Base-by-base conservation (phyloP, 257 asterid genomes). In the Eustoma russellianum region DNA sequence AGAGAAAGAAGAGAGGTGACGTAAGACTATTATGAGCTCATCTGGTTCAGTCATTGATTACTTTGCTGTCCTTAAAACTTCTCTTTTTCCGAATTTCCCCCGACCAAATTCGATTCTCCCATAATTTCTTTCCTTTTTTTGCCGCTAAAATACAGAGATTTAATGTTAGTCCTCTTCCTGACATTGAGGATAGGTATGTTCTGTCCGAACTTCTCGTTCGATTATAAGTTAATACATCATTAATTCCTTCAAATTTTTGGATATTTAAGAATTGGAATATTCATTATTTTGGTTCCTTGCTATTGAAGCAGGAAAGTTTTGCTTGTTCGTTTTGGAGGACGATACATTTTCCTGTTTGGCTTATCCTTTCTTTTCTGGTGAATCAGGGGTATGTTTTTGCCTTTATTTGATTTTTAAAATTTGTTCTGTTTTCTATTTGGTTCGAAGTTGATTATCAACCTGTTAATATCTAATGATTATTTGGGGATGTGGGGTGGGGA, bases 291-390 rank as follows among this genome's bases (percentile, higher is more conserved):
- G 0, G 35, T 59, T 17, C 3, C 3, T 28, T 12, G 4, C 41
- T 47, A 55, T 15, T 47, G 58, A 50, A 30, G 52, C 48, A 41
- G 54, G 46, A 56, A 48, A 7, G 35, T 64, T 46, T 16, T 13
- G 56, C 46, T 11, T 41, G 28, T 19, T 43, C 18, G 33, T 64
- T 9, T 41, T 45, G 45, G 45, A 18, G 53, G 54, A 50, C 52
- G 47, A 38, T 38, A 38, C 48, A 50, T 28, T 56, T 16, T 64
- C 63, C 49, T n/a, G 50, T 33, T 62, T 57, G 59, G 57, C 70
- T 64, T 57, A 1, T 2, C 5, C 11, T 6, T 9, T 14, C n/a
- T 47, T 47, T 17, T 49, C 59, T 40, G 60, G 65, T 35, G 18
- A 57, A 43, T 43, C 33, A 46, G 34, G 54, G 70, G 65, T 57